phyloP scores from a whole-genome alignment of 805 yeast genomes.

The Ogataea pini region DNA sequence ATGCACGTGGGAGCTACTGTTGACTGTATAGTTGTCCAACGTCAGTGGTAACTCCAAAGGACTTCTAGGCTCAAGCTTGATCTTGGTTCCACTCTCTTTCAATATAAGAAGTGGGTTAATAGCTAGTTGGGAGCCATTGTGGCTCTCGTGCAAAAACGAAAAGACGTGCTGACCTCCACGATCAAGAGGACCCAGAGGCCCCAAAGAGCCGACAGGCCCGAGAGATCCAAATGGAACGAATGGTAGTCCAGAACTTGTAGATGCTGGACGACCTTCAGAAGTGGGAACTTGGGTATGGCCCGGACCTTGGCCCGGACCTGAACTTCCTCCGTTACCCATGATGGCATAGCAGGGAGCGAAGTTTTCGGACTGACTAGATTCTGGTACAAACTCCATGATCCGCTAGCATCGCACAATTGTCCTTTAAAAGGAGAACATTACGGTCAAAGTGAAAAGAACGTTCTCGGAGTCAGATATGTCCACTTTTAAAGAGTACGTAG shows the following conservation, averaged over 20 bases:
- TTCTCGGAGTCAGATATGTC: neutral
- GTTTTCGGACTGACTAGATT: slow-evolving; percentile 7
- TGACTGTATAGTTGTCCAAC: slow-evolving; percentile 2
- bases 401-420: neutral
- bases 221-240: neutral
- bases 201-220: too few species aligned
- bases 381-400: slow-evolving; percentile 15
- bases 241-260: neutral
- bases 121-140: neutral
- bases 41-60: neutral
- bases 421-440: too few species aligned
- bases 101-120: slow-evolving; percentile 12
- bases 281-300: neutral
- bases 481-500: slow-evolving; percentile 1
- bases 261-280: neutral
- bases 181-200: neutral
- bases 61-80: neutral
- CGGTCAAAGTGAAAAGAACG: neutral
- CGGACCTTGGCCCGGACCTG: neutral
- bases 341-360: slow-evolving; percentile 2
- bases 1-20: neutral
- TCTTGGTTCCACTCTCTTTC: slow-evolving; percentile 7
- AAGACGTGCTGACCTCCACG: neutral
- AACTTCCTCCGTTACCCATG: slow-evolving; percentile 1
- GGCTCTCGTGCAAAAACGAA: neutral